These are phyloP conservation scores for Mortierella antarctica DNA, from an alignment of 192 early-diverging fungal genomes.

Conservation along the genomic window DNA sequence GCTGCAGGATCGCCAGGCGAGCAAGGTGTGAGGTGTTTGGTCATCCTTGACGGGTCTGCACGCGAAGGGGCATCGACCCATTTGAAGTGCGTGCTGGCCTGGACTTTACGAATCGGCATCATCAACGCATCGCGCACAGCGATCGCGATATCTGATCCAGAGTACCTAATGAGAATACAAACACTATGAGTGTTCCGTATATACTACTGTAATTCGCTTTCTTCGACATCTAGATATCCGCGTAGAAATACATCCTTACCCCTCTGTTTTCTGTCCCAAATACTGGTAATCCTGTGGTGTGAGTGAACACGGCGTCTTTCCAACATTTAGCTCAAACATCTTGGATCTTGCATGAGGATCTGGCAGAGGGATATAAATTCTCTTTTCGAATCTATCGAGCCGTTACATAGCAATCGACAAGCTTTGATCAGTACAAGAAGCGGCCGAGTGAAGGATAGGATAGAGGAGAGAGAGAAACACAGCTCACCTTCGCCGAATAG, in stretches of 20 bases:
- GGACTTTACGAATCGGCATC: conserved; percentile 97
- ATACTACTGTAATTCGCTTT: neutral
- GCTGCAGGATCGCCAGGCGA: conserved; percentile 93
- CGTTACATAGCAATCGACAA: neutral
- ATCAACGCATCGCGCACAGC: conserved; percentile 97
- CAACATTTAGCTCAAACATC: conserved; percentile 96
- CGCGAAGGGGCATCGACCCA: conserved; percentile 72
- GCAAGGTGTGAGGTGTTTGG: conserved; percentile 86
- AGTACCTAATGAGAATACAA: conserved; percentile 65
- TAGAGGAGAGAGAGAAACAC: neutral
- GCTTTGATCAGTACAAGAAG: neutral
- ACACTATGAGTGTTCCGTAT: neutral
- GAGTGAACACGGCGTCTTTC: conserved; percentile 89
- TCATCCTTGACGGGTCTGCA: conserved; percentile 60
- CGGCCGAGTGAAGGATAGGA: neutral
- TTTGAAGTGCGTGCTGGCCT: conserved; percentile 93
- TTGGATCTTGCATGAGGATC: conserved; percentile 85
- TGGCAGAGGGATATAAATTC: conserved; percentile 98
- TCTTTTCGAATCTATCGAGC: conserved; percentile 86
- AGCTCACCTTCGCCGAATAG: conserved; percentile 85
- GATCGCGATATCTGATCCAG: conserved; percentile 96
- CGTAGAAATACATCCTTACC: conserved; percentile 55
- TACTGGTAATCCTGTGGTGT: conserved; percentile 74
- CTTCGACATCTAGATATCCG: neutral
- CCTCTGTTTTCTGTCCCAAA: conserved; percentile 86